Conservation (phyloP, 2,329 filamentous ascomycete genomes). For the Metarhizium anisopliae region DNA sequence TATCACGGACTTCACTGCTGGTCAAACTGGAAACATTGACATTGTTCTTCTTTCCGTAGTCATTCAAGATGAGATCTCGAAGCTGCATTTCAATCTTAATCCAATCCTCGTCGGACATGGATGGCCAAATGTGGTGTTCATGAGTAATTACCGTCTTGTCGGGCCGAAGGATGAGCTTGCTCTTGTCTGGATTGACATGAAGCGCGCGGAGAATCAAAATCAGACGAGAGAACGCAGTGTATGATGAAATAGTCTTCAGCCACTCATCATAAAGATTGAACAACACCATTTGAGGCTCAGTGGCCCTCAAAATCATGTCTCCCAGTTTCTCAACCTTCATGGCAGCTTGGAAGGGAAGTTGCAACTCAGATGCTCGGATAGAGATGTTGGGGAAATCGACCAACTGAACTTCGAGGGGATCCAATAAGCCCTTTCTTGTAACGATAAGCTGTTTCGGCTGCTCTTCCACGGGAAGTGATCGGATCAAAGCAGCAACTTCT, state of each 20-base stretch:
- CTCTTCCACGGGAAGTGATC: conserved; percentile 92
- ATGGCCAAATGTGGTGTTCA: conserved; percentile 98
- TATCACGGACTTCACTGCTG: conserved; percentile 93
- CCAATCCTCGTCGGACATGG: conserved; percentile 91
- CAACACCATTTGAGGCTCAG: conserved; percentile 98
- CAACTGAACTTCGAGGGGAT: conserved; percentile 93
- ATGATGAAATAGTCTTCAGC: conserved; percentile 96
- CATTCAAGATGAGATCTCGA: conserved; percentile 90
- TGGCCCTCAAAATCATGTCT: conserved; percentile 96
- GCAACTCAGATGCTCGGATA: conserved; percentile 91
- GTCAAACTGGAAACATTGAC: conserved; percentile 97
- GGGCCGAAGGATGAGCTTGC: conserved; percentile 85
- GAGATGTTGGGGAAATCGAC: conserved; percentile 99
- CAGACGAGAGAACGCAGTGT: conserved; percentile 94
- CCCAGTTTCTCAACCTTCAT: conserved; percentile 99
- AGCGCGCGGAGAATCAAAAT: conserved; percentile 88
- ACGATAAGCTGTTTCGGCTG: conserved; percentile 98
- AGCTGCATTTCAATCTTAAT: conserved; percentile 98
- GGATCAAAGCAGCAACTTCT: conserved; percentile 96
- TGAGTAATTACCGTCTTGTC: conserved; percentile 98
- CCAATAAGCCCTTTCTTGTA: conserved; percentile 90
- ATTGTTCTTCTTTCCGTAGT: conserved; percentile 99
- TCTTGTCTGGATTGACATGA: conserved; percentile 98
- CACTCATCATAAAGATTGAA: conserved; percentile 99
- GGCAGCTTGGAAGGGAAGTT: conserved; percentile 96